Evolutionary conservation across 768 basidiomycete species (phyloP), one percentile per base, ranked within the genome.

Genomic region (Boletus fagicola): DNA sequence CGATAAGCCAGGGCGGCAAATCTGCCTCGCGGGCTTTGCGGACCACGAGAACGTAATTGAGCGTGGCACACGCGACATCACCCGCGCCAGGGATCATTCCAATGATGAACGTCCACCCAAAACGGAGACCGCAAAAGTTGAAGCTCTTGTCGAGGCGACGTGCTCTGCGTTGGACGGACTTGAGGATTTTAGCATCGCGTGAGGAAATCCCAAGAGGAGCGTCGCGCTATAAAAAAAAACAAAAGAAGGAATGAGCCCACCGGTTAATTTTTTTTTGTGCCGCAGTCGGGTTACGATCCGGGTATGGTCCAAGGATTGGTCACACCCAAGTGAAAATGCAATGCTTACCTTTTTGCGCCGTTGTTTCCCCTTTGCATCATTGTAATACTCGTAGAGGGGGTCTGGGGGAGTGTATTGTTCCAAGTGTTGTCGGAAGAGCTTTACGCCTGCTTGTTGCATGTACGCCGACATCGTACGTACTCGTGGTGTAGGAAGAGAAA

Each of bases 61-160:
- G 78, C 2, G 72, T 44, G 6, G 80, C 79, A 63, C 87, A 83
- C 1, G 83, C 77, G 31, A 83, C 75, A 63, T 90, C 87, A 16
- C 91, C 92, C 0, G 82, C 79, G 36, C 85, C 73, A 9, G 91
- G 91, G 45, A 93, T 69, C 18, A 90, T 77, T 0, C 87, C 87
- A 68, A 94, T 88, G 65, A 91, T 70, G 73, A 92, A 89, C 1
- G 91, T 83, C 87, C 88, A 94, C 0, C 94, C 94, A 58, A 96
- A 93, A 13, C 84, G 83, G 52, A 95, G 68, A 11, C 94, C 92
- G 58, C 86, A 88, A 2, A 96, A 31, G 43, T 68, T 77, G 77
- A 97, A 91, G 2, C 90, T 86, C 71, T 92, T 94, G 75, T 97
- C 94, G 53, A 97, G 86, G 68, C 87, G 83, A 64, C 90, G 90